Evolutionary conservation across 768 basidiomycete genomes (phyloP).

Genomic region (Myochromella boudieri): DNA sequence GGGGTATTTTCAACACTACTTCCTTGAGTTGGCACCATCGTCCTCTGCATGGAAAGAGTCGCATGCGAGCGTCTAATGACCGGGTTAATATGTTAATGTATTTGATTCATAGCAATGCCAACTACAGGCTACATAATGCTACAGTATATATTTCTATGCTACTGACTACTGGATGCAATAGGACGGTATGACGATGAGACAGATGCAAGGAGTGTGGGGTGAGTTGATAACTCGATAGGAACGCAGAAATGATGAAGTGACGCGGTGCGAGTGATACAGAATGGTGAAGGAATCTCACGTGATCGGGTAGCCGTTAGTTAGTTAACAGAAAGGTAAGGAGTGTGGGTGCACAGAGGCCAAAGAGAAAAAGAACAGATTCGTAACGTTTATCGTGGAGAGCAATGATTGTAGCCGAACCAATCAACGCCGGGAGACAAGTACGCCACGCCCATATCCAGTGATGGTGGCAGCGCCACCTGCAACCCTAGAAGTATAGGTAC

Average conservation of each 20-base stretch:
- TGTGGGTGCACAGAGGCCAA: background rate
- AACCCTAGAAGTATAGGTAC: background rate
- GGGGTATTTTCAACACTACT: too few species aligned
- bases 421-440: conserved; percentile 8
- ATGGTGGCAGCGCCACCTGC: conserved; percentile 11
- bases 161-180: conserved; percentile 1
- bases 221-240: background rate
- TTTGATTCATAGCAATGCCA: background rate
- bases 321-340: background rate
- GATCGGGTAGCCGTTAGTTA: too few species aligned
- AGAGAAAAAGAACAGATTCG: background rate
- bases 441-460: conserved; percentile 11
- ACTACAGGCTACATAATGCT: background rate
- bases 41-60: too few species aligned
- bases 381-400: background rate
- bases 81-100: background rate
- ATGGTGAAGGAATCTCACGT: too few species aligned
- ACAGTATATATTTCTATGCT: background rate
- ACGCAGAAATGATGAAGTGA: background rate
- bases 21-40: too few species aligned
- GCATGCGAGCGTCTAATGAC: background rate
- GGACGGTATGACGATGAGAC: background rate
- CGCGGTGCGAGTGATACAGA: background rate
- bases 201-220: background rate
- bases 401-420: background rate